phyloP scores from a whole-genome alignment of 139 green algal species.

The Chlorella sorokiniana region DNA sequence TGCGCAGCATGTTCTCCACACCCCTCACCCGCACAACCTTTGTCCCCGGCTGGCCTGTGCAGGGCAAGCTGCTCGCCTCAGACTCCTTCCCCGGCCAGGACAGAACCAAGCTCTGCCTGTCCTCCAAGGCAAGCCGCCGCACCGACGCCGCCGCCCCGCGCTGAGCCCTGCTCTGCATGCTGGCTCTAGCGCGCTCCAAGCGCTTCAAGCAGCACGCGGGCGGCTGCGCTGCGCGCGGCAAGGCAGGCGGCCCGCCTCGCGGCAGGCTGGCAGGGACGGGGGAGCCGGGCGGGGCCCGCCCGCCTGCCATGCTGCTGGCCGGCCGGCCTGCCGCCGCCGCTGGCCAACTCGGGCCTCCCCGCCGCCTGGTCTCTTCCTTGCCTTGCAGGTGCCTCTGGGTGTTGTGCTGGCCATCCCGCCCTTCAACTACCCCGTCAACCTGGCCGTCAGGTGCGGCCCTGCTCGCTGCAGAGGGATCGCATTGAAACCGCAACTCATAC shows the following conservation, averaged over 20 bases:
- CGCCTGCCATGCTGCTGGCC: no score
- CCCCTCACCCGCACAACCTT: neutral
- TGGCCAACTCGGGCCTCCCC: neutral
- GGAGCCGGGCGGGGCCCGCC: no score
- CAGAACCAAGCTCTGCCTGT: conserved; percentile 92
- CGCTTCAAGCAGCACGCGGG: no score
- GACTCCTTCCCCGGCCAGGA: conserved; percentile 93
- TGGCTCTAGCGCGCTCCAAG: no score
- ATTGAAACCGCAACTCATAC: no score
- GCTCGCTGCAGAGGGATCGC: no score
- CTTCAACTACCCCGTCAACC: conserved; percentile 98
- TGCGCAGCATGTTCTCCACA: neutral
- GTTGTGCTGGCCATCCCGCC: conserved; percentile 94
- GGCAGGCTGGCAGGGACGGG: no score
- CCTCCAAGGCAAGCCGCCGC: conserved; percentile 65
- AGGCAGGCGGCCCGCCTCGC: no score
- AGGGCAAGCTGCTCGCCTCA: conserved; percentile 78
- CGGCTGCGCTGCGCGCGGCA: neutral
- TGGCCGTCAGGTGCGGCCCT: conserved; percentile 71
- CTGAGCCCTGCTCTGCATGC: no score
- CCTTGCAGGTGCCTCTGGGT: conserved; percentile 82
- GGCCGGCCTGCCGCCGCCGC: no score
- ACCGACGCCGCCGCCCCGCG: no score
- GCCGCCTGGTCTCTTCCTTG: no score
- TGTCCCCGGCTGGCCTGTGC: neutral